phyloP scores from a whole-genome alignment of 2,329 filamentous ascomycete genomes.

The Dryadomyces sulphureus region DNA sequence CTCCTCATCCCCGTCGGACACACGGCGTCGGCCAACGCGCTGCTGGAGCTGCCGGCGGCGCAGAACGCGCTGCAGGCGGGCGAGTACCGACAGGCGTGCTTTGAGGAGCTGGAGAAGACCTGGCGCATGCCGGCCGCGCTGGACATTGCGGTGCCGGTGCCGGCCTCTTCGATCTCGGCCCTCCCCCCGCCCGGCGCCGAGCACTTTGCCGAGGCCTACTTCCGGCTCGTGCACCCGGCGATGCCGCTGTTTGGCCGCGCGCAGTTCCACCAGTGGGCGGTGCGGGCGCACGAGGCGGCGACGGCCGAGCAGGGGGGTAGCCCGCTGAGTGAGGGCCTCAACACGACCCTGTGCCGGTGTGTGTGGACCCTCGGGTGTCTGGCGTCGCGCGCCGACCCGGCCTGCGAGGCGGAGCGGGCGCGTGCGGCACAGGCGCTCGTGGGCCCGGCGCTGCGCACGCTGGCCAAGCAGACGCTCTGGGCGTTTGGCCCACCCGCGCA shows the following conservation, averaged over 20 bases:
- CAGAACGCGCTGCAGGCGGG: slow-evolving; percentile 10
- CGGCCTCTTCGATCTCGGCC: too few relatives aligned
- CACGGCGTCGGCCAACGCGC: slow-evolving; percentile 18
- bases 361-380: slow-evolving; percentile 22
- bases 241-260: slow-evolving; percentile 19
- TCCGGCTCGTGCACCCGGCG: slow-evolving; percentile 19
- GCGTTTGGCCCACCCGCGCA: slow-evolving; percentile 11
- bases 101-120: slow-evolving; percentile 19
- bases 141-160: too few relatives aligned
- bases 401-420: not conserved
- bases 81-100: slow-evolving; percentile 17
- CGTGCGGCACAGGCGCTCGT: slow-evolving; percentile 17
- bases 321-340: slow-evolving; percentile 9
- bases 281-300: slow-evolving; percentile 12
- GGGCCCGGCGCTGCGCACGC: slow-evolving; percentile 20
- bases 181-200: slow-evolving; percentile 14
- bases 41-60: slow-evolving; percentile 19
- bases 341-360: slow-evolving; percentile 20
- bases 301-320: slow-evolving; percentile 8
- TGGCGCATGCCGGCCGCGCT: slow-evolving; percentile 17
- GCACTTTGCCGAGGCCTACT: slow-evolving; percentile 18
- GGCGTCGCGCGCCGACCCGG: not conserved
- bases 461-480: slow-evolving; percentile 19
- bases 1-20: slow-evolving; percentile 22
- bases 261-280: slow-evolving; percentile 17